These are phyloP conservation scores for Fraxinus americana DNA, from an alignment of 257 asterid species.

Conservation along the genomic window DNA sequence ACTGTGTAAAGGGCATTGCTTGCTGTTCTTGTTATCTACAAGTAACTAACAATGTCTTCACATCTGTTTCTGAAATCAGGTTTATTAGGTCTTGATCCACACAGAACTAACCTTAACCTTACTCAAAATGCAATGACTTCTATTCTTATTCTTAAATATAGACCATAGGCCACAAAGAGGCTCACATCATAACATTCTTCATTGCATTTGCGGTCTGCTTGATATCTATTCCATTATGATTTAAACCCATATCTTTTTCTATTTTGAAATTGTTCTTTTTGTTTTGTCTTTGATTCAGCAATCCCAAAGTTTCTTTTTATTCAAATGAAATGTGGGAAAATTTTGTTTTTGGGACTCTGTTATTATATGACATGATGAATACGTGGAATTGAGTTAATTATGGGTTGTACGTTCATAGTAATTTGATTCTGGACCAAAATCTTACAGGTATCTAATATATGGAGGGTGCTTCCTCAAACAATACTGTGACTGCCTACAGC, in stretches of 20 bases:
- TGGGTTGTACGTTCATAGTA: background rate
- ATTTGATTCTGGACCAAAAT: background rate
- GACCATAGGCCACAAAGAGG: background rate
- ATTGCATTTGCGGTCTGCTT: background rate
- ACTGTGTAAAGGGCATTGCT: background rate
- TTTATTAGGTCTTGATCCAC: background rate
- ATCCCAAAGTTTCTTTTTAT: background rate
- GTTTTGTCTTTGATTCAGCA: background rate
- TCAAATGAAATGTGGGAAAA: background rate
- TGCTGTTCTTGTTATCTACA: background rate
- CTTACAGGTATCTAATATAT: conserved; percentile 29
- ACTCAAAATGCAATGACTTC: background rate
- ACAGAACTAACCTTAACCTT: background rate
- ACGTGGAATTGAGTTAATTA: background rate
- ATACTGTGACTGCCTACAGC: conserved; percentile 3
- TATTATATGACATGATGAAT: background rate
- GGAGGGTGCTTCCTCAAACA: conserved; percentile 14
- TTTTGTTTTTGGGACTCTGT: background rate
- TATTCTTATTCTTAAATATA: background rate
- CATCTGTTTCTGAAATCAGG: background rate
- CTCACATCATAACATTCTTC: background rate
- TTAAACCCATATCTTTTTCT: background rate
- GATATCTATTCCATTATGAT: background rate
- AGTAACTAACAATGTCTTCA: background rate
- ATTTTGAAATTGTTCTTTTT: background rate